Conservation (phyloP, 2,329 filamentous ascomycete genomes). For the Intubia oerlemansii region DNA sequence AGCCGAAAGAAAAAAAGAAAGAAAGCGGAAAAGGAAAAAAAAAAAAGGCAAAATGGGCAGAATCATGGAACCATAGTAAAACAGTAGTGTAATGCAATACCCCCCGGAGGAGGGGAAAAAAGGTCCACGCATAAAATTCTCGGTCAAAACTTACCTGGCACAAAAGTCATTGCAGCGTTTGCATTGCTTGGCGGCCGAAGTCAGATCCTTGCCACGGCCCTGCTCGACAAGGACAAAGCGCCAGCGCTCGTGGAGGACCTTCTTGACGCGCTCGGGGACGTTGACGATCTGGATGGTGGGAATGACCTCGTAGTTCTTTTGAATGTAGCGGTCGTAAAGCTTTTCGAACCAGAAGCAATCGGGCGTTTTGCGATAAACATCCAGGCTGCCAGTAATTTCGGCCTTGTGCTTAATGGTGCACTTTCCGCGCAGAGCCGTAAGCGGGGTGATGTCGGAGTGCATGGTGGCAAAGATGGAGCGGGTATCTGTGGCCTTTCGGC, state of each 20-base stretch:
- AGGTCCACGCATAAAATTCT: too few relatives aligned
- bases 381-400: constrained; percentile 55
- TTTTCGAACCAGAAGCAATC: constrained; percentile 96
- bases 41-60: background rate
- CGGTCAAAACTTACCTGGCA: constrained; percentile 45
- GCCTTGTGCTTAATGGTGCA: constrained; percentile 76
- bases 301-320: constrained; percentile 93
- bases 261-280: constrained; percentile 85
- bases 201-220: constrained; percentile 83
- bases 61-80: background rate
- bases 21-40: background rate
- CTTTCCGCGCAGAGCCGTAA: constrained; percentile 82
- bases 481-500: constrained; percentile 76
- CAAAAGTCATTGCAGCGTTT: constrained; percentile 84
- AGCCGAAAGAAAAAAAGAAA: background rate
- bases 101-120: background rate
- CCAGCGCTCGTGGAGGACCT: constrained; percentile 89
- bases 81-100: background rate
- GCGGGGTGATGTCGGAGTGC: constrained; percentile 90
- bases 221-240: constrained; percentile 90
- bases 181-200: constrained; percentile 87
- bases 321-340: constrained; percentile 93
- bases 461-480: constrained; percentile 88
- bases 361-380: constrained; percentile 63
- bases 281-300: constrained; percentile 87